These are phyloP conservation scores for Ceratocystis diversiconidia DNA, from an alignment of 2,329 filamentous ascomycete genomes.

Conservation along the genomic window DNA sequence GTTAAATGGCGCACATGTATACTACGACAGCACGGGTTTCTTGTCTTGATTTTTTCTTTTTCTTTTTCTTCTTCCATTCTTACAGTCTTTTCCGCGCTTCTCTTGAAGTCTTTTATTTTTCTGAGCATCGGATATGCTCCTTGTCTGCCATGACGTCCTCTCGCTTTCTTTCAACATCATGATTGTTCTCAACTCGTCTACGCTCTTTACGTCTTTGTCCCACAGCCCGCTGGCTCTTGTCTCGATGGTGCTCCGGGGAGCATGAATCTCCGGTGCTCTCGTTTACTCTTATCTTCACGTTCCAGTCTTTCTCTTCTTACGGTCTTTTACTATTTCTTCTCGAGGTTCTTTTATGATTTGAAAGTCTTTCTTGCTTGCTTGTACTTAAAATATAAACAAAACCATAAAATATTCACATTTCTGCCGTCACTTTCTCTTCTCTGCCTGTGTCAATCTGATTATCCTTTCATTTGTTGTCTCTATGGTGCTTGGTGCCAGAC, in stretches of 20 bases:
- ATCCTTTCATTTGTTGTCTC: too few relatives aligned
- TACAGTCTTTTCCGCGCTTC: neutral
- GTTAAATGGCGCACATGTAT: constrained; percentile 9
- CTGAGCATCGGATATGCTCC: neutral
- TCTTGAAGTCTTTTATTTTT: constrained; percentile 7
- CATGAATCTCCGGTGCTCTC: neutral
- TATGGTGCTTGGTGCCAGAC: too few relatives aligned
- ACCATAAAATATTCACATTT: neutral
- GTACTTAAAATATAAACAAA: neutral
- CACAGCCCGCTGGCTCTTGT: neutral
- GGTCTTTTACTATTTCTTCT: neutral
- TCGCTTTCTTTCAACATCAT: constrained; percentile 9
- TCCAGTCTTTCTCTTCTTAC: neutral
- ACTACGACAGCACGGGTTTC: constrained; percentile 11
- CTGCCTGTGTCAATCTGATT: too few relatives aligned
- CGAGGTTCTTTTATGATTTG: neutral
- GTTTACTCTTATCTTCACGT: neutral
- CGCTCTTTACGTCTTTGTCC: neutral
- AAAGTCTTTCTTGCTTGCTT: neutral
- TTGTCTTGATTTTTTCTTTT: constrained; percentile 10
- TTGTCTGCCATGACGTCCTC: constrained; percentile 11
- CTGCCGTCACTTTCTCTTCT: too few relatives aligned
- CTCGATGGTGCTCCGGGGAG: neutral
- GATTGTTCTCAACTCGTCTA: neutral
- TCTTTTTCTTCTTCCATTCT: neutral